phyloP scores from a whole-genome alignment of 2,329 filamentous ascomycete genomes.

The Colletotrichum sp. region DNA sequence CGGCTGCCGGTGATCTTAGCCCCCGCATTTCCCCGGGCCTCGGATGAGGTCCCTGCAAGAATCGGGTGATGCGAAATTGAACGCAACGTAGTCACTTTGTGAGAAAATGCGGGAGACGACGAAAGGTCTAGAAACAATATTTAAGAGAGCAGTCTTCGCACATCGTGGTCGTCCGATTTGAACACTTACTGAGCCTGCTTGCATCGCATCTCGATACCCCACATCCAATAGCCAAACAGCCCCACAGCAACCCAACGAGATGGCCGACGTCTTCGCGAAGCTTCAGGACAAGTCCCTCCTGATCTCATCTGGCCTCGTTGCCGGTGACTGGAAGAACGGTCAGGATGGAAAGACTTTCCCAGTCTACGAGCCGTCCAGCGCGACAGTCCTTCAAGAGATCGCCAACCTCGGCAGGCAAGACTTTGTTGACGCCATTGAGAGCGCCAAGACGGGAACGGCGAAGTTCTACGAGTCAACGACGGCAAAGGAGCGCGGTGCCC shows the following conservation, averaged over 20 bases:
- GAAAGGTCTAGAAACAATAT: neutral
- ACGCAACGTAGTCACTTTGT: neutral
- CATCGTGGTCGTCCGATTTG: neutral
- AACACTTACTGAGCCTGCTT: neutral
- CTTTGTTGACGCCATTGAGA: slow-evolving; percentile 38
- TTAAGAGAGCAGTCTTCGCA: neutral
- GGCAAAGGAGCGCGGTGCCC: slow-evolving; percentile 37
- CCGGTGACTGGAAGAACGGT: slow-evolving; percentile 50
- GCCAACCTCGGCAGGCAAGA: slow-evolving; percentile 43
- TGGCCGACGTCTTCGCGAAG: neutral
- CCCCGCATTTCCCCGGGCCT: slow-evolving; percentile 7
- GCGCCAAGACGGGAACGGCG: slow-evolving; percentile 39
- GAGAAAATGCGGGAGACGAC: neutral
- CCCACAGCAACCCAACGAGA: neutral
- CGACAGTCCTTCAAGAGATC: slow-evolving; percentile 52
- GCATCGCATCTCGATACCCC: neutral
- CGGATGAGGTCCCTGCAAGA: neutral
- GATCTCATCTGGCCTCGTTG: slow-evolving; percentile 30
- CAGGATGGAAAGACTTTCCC: slow-evolving; percentile 53
- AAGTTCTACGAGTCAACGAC: slow-evolving; percentile 40
- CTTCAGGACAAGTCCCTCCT: neutral
- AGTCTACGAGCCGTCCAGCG: slow-evolving; percentile 59
- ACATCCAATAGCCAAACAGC: neutral
- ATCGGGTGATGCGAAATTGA: neutral
- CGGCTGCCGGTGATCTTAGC: neutral